Evolutionary conservation across 257 asterid species (phyloP).

Genomic region (Nicotiana undulata): DNA sequence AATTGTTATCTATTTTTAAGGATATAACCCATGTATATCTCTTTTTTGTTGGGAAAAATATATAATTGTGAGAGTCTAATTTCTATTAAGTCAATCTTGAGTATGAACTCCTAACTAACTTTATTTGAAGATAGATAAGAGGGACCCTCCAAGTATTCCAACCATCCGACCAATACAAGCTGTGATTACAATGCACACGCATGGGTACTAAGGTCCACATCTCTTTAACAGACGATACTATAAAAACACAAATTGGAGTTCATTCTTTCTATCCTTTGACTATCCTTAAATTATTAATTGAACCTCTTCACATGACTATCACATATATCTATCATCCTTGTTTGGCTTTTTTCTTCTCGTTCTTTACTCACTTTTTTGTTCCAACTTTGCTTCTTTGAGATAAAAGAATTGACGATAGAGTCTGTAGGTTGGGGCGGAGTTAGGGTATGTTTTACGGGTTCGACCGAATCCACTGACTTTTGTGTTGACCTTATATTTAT

Average conservation of each 20-base stretch:
- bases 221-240: neutral
- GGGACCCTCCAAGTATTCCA: conserved; percentile 17
- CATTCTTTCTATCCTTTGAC: conserved; percentile 17
- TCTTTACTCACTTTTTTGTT: neutral
- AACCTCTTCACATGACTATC: neutral
- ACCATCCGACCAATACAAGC: conserved; percentile 36
- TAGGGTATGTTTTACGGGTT: too few species aligned
- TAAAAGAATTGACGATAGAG: neutral
- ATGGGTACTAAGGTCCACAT: conserved; percentile 20
- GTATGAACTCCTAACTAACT: neutral
- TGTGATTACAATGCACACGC: conserved; percentile 38
- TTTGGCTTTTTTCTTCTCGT: conserved; percentile 4
- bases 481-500: too few species aligned
- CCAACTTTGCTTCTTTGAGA: neutral
- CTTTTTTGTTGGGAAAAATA: too few species aligned
- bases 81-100: neutral
- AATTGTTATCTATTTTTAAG: too few species aligned
- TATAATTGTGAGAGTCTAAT: neutral
- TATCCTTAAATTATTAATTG: neutral
- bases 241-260: neutral
- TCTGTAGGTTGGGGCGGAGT: too few species aligned
- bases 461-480: too few species aligned
- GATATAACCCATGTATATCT: too few species aligned
- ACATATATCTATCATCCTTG: neutral
- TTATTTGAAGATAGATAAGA: neutral